Percentiles rank a stretch among this genome's conserved stretches.
Evolutionary conservation across 1,284 basidiomycete genomes (phyloP).

Genomic region (Ganoderma multipileum): DNA sequence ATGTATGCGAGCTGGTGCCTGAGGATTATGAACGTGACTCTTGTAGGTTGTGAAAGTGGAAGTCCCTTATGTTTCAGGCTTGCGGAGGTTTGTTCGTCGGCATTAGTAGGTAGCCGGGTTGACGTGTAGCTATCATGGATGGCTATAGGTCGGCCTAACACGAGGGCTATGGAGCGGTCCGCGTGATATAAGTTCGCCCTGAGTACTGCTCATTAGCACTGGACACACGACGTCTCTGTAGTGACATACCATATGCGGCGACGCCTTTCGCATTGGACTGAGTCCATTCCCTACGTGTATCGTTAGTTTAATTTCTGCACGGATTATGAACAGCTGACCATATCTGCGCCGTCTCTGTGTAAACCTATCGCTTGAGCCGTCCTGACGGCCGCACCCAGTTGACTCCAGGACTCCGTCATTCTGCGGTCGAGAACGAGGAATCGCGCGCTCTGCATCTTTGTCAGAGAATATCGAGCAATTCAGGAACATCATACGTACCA

Average conservation of each 20-base stretch:
- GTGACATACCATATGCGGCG: slow-evolving; percentile 81
- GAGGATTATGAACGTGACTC: slow-evolving; percentile 89
- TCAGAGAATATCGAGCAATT: slow-evolving; percentile 26
- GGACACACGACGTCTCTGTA: slow-evolving; percentile 18
- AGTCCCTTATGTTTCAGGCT: slow-evolving; percentile 50
- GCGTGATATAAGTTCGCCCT: slow-evolving; percentile 94
- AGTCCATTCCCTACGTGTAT: slow-evolving; percentile 68
- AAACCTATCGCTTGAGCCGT: slow-evolving; percentile 95
- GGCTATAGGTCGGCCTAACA: slow-evolving; percentile 88
- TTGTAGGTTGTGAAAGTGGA: slow-evolving; percentile 78
- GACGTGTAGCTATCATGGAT: slow-evolving; percentile 90
- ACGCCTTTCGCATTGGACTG: slow-evolving; percentile 86
- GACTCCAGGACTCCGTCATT: slow-evolving; percentile 95
- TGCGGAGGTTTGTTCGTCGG: slow-evolving; percentile 70
- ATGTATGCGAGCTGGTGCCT: slow-evolving; percentile 84
- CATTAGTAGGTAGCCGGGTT: slow-evolving; percentile 83
- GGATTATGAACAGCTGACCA: slow-evolving; percentile 56
- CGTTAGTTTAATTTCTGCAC: neutral
- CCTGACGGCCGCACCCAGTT: slow-evolving; percentile 89
- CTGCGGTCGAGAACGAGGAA: slow-evolving; percentile 90
- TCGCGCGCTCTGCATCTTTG: slow-evolving; percentile 72
- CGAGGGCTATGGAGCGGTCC: slow-evolving; percentile 91
- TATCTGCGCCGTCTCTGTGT: slow-evolving; percentile 89
- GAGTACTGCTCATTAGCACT: slow-evolving; percentile 20
- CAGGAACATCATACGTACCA: slow-evolving; percentile 58